Base-by-base conservation (phyloP, 108 stramenopile genomes). In the Schizochytrium sp. region DNA sequence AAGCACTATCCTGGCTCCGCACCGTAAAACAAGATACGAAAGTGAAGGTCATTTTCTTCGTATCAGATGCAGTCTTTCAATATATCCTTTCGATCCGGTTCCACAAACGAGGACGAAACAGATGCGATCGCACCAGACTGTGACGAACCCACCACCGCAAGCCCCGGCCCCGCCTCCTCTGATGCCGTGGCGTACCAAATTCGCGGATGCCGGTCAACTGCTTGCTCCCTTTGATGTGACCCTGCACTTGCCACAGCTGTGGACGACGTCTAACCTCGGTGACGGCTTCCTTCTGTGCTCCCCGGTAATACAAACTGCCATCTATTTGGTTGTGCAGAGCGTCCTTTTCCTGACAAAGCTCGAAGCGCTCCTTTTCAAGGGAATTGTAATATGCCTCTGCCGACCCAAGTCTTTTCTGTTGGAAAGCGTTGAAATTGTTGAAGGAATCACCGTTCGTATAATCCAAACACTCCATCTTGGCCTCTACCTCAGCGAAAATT, bases 11-110 rank as follows among this genome's bases (percentile, higher is more conserved):
- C 59, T 1, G 59, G 28, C 28, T 60, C 59, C 59, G 59, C 59
- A 60, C 2, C 28, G 59, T 60, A n/a, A n/a, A 60, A 60, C 59
- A 60, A 60, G 59, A 60, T 60, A n/a, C 59, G 59, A 60, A 60
- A 60, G 59, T 60, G 59, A 17, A 60, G 59, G 59, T 60, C 59
- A 2, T 60, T n/a, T n/a, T 60, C 28, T 60, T 60, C 59, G 28
- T 60, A 60, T n/a, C 59, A 60, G 1, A 60, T n/a, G 59, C 59
- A 60, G 28, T 60, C 59, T 60, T 60, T 1, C 1, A 60, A 60
- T n/a, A 60, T 1, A n/a, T 60, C 59, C 28, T 60, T 60, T 2
- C 59, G 59, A 60, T 60, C 28, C 59, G 59, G 59, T 60, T 60
- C 2, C 59, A 2, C 59, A n/a, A n/a, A 60, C 2, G 59, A 60